Percentiles rank a stretch among this genome's conserved stretches.
These are phyloP conservation scores for Calycina herbarum DNA, from an alignment of 2,329 filamentous ascomycete genomes.

Conservation along the genomic window DNA sequence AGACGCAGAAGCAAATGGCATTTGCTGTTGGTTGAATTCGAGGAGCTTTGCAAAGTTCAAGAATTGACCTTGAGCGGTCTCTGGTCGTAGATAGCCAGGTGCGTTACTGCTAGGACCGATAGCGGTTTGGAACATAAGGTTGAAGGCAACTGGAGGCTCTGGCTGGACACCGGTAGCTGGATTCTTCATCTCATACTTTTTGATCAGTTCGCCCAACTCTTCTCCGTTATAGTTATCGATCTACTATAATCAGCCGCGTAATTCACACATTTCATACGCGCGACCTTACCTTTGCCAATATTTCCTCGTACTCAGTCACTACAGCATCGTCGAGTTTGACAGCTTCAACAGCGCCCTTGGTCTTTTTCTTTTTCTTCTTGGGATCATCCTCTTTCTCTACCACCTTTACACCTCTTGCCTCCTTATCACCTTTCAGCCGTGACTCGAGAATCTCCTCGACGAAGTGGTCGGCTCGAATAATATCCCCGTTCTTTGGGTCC, in stretches of 20 bases:
- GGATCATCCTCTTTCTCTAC: conserved; percentile 72
- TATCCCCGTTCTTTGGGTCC: conserved; percentile 95
- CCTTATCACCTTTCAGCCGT: conserved; percentile 85
- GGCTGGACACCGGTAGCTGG: conserved; percentile 76
- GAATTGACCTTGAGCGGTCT: conserved; percentile 97
- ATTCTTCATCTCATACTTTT: conserved; percentile 88
- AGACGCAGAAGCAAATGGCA: conserved; percentile 96
- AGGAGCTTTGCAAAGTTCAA: conserved; percentile 95
- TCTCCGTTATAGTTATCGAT: conserved; percentile 94
- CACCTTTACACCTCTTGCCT: conserved; percentile 81
- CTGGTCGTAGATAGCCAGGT: conserved; percentile 82
- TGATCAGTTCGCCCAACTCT: conserved; percentile 83
- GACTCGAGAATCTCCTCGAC: conserved; percentile 91
- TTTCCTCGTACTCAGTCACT: conserved; percentile 86
- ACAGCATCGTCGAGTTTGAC: conserved; percentile 85
- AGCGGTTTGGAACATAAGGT: conserved; percentile 96
- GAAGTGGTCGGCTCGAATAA: conserved; percentile 92
- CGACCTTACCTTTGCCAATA: conserved; percentile 65
- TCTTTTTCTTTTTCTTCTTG: conserved; percentile 87
- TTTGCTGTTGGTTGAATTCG: conserved; percentile 90
- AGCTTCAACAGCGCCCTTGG: conserved; percentile 70
- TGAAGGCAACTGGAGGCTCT: conserved; percentile 83
- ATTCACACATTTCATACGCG: not conserved
- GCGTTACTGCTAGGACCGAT: conserved; percentile 91
- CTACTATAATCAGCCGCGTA: conserved; percentile 37